Percentiles rank a stretch among this genome's conserved stretches.
These are phyloP conservation scores for Piloderma croceum DNA, from an alignment of 768 basidiomycete species.

Conservation along the genomic window DNA sequence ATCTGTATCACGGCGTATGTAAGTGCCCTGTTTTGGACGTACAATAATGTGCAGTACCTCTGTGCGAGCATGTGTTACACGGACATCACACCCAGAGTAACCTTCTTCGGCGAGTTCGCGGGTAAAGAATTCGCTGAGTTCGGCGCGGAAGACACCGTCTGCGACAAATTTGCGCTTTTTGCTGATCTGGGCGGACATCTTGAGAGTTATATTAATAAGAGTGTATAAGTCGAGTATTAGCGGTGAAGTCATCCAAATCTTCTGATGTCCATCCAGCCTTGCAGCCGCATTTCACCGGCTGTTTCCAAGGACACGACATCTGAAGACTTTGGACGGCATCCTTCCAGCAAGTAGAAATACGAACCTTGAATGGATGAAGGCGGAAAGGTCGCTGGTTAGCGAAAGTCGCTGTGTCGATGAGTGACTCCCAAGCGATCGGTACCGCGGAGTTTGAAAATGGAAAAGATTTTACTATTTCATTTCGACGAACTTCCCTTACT, in stretches of 20 bases:
- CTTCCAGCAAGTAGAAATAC: too few species aligned
- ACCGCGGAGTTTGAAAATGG: too few species aligned
- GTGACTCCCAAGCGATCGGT: too few species aligned
- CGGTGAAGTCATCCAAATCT: conserved; percentile 9
- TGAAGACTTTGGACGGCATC: too few species aligned
- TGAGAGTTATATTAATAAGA: conserved; percentile 22
- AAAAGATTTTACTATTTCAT: conserved; percentile 25
- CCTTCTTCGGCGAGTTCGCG: conserved; percentile 98
- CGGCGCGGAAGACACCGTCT: conserved; percentile 98
- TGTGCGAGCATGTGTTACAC: conserved; percentile 97
- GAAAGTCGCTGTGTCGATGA: too few species aligned
- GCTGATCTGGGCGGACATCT: conserved; percentile 85
- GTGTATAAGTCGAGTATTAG: conserved; percentile 1
- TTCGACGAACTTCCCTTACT: conserved; percentile 16
- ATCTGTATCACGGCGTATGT: conserved; percentile 46
- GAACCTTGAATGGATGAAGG: conserved; percentile 3
- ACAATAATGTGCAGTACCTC: conserved; percentile 52
- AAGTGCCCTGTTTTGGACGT: conserved; percentile 2
- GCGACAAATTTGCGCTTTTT: conserved; percentile 99
- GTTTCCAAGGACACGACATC: too few species aligned
- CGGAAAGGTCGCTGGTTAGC: not conserved
- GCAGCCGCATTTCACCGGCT: too few species aligned
- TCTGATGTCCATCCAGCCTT: conserved; percentile 12
- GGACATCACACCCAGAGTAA: conserved; percentile 99
- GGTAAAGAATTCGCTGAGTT: conserved; percentile 98